phyloP scores from a whole-genome alignment of 2,329 filamentous ascomycete genomes.

The Fusarium mexicanum region DNA sequence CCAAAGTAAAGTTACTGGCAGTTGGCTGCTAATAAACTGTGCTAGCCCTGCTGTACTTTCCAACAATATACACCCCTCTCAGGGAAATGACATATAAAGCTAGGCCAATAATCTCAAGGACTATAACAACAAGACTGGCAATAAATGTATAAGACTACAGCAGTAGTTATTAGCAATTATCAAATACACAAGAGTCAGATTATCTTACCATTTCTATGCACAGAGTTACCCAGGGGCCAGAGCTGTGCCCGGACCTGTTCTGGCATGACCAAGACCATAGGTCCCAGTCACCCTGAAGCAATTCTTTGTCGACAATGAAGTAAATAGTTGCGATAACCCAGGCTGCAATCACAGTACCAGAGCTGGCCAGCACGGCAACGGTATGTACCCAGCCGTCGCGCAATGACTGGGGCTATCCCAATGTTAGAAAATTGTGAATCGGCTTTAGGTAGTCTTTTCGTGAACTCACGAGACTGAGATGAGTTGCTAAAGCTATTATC shows the following conservation, averaged over 20 bases:
- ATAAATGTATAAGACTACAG: neutral
- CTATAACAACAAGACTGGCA: neutral
- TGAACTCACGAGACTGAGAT: neutral
- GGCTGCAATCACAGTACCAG: neutral
- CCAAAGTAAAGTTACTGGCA: neutral
- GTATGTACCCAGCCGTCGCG: conserved; percentile 1
- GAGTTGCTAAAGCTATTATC: neutral
- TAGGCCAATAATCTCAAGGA: neutral
- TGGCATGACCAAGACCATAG: conserved; percentile 18
- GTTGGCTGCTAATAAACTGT: neutral
- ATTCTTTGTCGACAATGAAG: conserved; percentile 5
- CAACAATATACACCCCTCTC: neutral
- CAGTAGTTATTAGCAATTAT: neutral
- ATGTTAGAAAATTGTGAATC: neutral
- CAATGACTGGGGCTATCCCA: neutral
- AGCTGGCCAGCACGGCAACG: neutral
- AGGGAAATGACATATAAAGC: neutral
- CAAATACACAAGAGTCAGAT: rapidly evolving
- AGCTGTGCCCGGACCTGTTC: neutral
- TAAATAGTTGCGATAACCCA: conserved; percentile 1
- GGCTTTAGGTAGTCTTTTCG: rapidly evolving
- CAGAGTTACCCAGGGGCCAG: neutral
- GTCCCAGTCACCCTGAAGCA: neutral
- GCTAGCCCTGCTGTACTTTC: conserved; percentile 7
- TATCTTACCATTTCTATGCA: conserved; percentile 4